Conservation (phyloP, 352 stramenopile species). For the Globisporangium barbulae region DNA sequence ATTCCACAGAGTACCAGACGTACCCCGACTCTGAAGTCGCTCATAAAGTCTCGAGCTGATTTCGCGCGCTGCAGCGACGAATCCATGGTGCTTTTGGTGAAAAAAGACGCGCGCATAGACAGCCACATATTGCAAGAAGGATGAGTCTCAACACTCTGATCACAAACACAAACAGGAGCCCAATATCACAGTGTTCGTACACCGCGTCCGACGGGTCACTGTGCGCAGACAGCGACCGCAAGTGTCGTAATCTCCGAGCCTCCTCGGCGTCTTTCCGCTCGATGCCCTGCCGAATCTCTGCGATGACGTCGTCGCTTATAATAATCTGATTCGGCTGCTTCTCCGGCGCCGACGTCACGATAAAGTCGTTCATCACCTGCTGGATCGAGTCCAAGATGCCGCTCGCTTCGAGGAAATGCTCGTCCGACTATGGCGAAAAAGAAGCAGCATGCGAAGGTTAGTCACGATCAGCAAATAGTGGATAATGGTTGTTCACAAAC, state of each 20-base stretch:
- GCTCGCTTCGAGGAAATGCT: conserved; percentile 69
- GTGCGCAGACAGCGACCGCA: conserved; percentile 25
- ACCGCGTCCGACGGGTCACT: conserved; percentile 10
- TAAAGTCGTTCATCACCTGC: conserved; percentile 70
- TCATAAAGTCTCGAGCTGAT: conserved; percentile 42
- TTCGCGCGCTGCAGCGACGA: conserved; percentile 25
- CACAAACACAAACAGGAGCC: not conserved
- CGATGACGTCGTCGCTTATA: conserved; percentile 72
- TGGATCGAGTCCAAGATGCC: conserved; percentile 81
- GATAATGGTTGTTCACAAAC: conserved; percentile 21
- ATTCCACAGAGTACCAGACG: conserved; percentile 8
- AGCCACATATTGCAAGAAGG: not conserved
- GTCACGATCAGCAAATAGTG: not conserved
- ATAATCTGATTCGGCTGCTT: conserved; percentile 46
- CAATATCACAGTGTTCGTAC: conserved; percentile 3
- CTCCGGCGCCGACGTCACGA: conserved; percentile 23
- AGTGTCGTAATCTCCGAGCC: conserved; percentile 23
- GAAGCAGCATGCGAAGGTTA: not conserved
- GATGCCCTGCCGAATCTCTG: conserved; percentile 53
- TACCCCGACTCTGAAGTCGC: conserved; percentile 31
- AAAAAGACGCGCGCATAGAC: not conserved
- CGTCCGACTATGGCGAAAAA: conserved; percentile 41
- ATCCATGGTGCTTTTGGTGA: not conserved
- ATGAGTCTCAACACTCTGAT: not conserved
- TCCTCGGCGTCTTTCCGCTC: conserved; percentile 26